Evolutionary conservation across 2,329 filamentous ascomycete genomes (phyloP).

Genomic region (Fusarium acutatum): DNA sequence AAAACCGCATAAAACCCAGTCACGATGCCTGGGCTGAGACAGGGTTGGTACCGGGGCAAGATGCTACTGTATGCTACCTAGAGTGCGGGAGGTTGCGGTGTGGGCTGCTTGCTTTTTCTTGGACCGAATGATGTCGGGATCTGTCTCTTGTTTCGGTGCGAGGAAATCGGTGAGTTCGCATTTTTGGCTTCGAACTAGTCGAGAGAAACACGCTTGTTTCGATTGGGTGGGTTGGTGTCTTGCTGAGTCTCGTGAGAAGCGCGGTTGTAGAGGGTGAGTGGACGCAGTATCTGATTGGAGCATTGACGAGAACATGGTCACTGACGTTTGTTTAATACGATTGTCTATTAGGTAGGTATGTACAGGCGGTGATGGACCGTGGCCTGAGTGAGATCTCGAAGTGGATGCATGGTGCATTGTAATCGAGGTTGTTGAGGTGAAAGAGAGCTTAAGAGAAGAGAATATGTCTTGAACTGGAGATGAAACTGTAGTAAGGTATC

Average conservation of each 20-base stretch:
- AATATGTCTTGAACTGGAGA: conserved; percentile 18
- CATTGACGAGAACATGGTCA: background rate
- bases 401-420: background rate
- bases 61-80: background rate
- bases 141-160: conserved; percentile 7
- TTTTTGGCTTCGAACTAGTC: conserved; percentile 36
- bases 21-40: conserved; percentile 31
- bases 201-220: conserved; percentile 30
- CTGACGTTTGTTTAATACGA: conserved; percentile 1
- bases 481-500: conserved; percentile 20
- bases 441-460: background rate
- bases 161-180: conserved; percentile 20
- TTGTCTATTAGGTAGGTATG: background rate
- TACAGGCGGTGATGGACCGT: background rate
- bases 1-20: conserved; percentile 37
- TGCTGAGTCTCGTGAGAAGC: conserved; percentile 33
- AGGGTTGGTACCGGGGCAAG: conserved; percentile 11
- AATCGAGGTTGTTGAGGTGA: background rate
- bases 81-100: conserved; percentile 30
- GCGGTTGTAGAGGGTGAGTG: conserved; percentile 23
- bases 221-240: conserved; percentile 30
- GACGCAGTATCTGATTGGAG: conserved; percentile 17
- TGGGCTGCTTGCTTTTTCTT: conserved; percentile 30
- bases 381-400: background rate
- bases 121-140: conserved; percentile 34